Percentiles rank a stretch among this genome's conserved stretches.
Conservation (phyloP, 257 asterid species). For the Salvia rosmarinus region DNA sequence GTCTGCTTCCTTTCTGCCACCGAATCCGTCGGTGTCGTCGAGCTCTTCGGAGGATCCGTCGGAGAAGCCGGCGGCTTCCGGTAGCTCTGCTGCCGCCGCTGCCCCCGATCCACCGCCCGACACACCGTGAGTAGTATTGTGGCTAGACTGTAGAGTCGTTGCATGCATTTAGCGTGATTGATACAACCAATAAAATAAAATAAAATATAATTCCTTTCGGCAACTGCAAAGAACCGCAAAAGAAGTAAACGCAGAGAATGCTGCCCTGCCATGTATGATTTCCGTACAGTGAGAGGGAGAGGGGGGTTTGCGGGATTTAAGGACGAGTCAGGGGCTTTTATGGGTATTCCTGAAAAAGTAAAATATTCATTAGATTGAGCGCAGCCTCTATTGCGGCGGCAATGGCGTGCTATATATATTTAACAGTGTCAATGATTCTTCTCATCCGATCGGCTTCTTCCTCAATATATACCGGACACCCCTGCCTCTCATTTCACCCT, state of each 20-base stretch:
- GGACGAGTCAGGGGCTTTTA: slow-evolving; percentile 39
- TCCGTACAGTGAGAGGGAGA: slow-evolving; percentile 43
- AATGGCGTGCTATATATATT: slow-evolving; percentile 62
- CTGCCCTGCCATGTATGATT: slow-evolving; percentile 36
- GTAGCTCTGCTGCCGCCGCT: slow-evolving; percentile 34
- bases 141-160: slow-evolving; percentile 11
- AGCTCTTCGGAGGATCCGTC: slow-evolving; percentile 76
- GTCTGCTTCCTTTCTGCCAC: slow-evolving; percentile 29
- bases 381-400: slow-evolving; percentile 78
- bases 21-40: slow-evolving; percentile 48
- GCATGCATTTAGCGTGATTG: slow-evolving; percentile 37
- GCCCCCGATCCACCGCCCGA: slow-evolving; percentile 50
- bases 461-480: too few relatives aligned
- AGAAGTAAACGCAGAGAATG: slow-evolving; percentile 6
- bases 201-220: neutral
- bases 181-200: slow-evolving; percentile 1
- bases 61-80: slow-evolving; percentile 68
- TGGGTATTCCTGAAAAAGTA: slow-evolving; percentile 31
- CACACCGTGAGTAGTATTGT: slow-evolving; percentile 63
- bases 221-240: neutral
- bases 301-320: slow-evolving; percentile 39
- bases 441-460: too few relatives aligned
- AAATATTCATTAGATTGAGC: slow-evolving; percentile 34
- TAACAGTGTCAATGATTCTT: too few relatives aligned
- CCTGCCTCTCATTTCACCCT: too few relatives aligned